Evolutionary conservation across 305 asterid species (phyloP), one percentile per base, ranked within the genome.

Genomic region (Petunia hybrid): DNA sequence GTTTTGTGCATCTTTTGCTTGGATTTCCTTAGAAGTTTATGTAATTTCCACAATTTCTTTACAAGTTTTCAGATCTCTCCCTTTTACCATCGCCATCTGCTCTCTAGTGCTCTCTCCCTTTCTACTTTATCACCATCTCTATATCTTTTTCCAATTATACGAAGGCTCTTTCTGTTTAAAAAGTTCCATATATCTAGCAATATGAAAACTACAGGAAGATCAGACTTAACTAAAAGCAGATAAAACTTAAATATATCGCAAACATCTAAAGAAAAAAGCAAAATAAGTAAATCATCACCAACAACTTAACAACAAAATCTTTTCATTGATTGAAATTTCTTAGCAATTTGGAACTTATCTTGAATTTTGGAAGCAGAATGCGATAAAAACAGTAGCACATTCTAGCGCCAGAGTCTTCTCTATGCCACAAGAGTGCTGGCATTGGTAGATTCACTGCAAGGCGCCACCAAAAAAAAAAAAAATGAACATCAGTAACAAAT

Each of bases 401-500:
- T 62, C 3, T 4, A 9, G 4, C 35, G 41, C 42, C n/a, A 10
- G 41, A 22, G 31, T 12, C 61, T 71, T 71, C 61, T 46, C 77
- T 71, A 71, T 71, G 77, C 77, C 22, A 71, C 77, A 2, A 71
- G 77, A 46, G 77, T 71, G 48, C 77, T 71, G 61, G 77, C 77
- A 3, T 60, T 71, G 77, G 77, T 71, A 5, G 77, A 71, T 71
- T 71, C 77, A 71, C 77, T 71, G 61, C 61, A 71, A 71, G 3
- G 60, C 40, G 48, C 61, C 31, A 22, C 31, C 31, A 22, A 22
- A 22, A 22, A 22, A 22, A 71, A 36, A 40, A 31, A 8, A 22
- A 22, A 22, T 45, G 31, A 41, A 9, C 59, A 71, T 46, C 35
- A 71, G 35, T 71, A 35, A 46, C 1, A 3, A 42, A 10, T 46